phyloP scores from a whole-genome alignment of 169 alveolate species.

The Eimeria maxima region DNA sequence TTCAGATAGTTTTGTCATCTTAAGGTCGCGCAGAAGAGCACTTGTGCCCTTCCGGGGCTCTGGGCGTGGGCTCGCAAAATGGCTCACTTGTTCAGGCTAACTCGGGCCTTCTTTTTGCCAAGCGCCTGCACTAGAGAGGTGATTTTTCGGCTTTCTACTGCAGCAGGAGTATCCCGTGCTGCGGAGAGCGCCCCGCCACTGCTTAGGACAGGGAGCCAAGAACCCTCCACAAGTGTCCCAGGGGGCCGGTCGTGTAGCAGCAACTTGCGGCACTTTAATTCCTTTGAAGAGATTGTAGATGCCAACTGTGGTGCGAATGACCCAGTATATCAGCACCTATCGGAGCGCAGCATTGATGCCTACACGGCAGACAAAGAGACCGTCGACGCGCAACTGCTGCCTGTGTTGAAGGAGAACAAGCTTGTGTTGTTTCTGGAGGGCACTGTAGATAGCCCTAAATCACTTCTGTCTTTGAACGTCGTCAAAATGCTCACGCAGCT shows the following conservation, averaged over 20 bases:
- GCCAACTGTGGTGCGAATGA: conserved; percentile 22
- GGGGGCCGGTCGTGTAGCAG: not conserved
- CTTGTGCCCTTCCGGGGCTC: not conserved
- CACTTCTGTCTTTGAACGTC: conserved; percentile 67
- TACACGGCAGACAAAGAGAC: conserved; percentile 33
- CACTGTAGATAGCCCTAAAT: conserved; percentile 63
- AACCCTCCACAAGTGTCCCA: not conserved
- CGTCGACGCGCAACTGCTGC: conserved; percentile 65
- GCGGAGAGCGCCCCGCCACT: not conserved
- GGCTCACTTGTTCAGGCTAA: conserved; percentile 19
- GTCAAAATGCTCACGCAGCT: conserved; percentile 83
- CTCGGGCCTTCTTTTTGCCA: not conserved
- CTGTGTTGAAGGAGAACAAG: conserved; percentile 68
- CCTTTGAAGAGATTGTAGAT: conserved; percentile 8
- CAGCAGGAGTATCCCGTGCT: not conserved
- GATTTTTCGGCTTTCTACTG: conserved; percentile 10
- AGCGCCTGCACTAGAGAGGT: conserved; percentile 19
- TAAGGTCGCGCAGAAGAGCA: not conserved
- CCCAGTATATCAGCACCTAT: not conserved
- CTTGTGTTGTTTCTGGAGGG: conserved; percentile 83
- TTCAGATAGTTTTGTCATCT: not conserved
- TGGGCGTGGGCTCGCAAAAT: not conserved
- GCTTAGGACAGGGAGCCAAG: not conserved
- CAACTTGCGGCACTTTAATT: not conserved
- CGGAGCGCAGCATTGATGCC: conserved; percentile 56